Evolutionary conservation across 1,284 basidiomycete species (phyloP), one percentile per base, ranked within the genome.

Genomic region (Phellopilus nigrolimitatus): DNA sequence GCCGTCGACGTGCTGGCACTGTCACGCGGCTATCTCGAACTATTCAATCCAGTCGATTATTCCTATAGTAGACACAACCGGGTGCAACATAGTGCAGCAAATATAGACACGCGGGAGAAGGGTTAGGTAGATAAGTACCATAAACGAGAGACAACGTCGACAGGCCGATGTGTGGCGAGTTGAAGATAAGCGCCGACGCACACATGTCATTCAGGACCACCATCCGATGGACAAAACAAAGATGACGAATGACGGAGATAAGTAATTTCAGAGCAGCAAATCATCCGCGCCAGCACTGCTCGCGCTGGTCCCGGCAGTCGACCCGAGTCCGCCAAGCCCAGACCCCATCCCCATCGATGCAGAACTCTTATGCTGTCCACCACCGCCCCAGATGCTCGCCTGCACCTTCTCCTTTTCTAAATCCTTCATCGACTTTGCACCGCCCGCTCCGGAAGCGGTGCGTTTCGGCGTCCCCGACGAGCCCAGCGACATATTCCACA

Each of bases 401-500:
- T 78, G 78, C 3, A 82, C 77, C 71, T 92, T 91, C 71, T 95
- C 91, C 70, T 82, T 84, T 69, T 91, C 86, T 60, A 95, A 64
- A 63, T 92, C 91, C 65, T 86, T 87, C 59, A 94, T 94, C 39
- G 84, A 89, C 74, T 92, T 94, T 12, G 72, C 73, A 15, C 58
- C 61, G 0, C 63, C 60, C 15, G 57, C 61, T 0, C 64, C 61
- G 4, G 54, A 27, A 5, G 64, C 58, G 12, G 64, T 28, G 47
- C 59, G 65, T 25, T 52, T 54, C 4, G 63, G 48, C 41, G 22
- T 17, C 6, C 62, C 49, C 53, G 62, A 63, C 2, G 71, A 64
- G 28, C 87, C 86, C 17, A 95, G 76, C 1, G 89, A 91, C 71
- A 93, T 77, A 15, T 80, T 80, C 90, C 91, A 97, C 54, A 97